These are phyloP conservation scores for Calocera viscosa DNA, from an alignment of 768 basidiomycete species.

Conservation along the genomic window DNA sequence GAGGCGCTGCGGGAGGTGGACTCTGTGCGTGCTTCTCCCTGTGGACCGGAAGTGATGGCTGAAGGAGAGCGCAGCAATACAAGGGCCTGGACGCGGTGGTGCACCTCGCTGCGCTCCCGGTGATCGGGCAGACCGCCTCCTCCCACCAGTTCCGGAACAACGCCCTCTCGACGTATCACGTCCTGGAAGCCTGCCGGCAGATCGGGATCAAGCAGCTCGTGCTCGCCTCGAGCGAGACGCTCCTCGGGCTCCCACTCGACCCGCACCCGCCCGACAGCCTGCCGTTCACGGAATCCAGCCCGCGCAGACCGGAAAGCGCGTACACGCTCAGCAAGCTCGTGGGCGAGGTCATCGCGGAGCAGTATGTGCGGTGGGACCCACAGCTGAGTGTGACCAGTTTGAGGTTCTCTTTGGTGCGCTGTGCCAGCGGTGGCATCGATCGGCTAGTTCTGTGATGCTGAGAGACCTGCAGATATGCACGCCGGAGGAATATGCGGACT, in stretches of 20 bases:
- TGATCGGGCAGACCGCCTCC: slow-evolving; percentile 9
- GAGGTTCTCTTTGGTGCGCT: slow-evolving; percentile 12
- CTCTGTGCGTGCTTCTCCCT: neutral
- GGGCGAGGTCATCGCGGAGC: slow-evolving; percentile 18
- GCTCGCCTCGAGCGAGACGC: slow-evolving; percentile 16
- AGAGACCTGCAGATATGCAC: slow-evolving; percentile 10
- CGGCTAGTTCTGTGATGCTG: neutral
- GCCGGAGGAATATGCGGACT: slow-evolving; percentile 14
- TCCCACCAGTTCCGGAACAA: slow-evolving; percentile 9
- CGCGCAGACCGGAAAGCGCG: slow-evolving; percentile 15
- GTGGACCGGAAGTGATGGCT: neutral
- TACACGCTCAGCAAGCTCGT: slow-evolving; percentile 19
- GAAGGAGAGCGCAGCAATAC: neutral
- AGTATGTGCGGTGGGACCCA: slow-evolving; percentile 20
- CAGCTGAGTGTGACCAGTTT: slow-evolving; percentile 16
- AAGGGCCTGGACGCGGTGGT: slow-evolving; percentile 8
- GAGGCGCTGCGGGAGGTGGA: slow-evolving; percentile 9
- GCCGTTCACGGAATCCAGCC: slow-evolving; percentile 17
- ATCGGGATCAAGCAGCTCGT: slow-evolving; percentile 18
- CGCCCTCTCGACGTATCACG: slow-evolving; percentile 16
- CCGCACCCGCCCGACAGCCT: slow-evolving; percentile 15
- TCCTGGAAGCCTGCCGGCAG: slow-evolving; percentile 19
- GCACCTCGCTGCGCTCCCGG: slow-evolving; percentile 15
- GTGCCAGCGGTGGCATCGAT: neutral
- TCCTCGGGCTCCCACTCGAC: slow-evolving; percentile 18